Base-by-base conservation (phyloP, 108 stramenopile genomes). In the Cyclotella kingstonii region DNA sequence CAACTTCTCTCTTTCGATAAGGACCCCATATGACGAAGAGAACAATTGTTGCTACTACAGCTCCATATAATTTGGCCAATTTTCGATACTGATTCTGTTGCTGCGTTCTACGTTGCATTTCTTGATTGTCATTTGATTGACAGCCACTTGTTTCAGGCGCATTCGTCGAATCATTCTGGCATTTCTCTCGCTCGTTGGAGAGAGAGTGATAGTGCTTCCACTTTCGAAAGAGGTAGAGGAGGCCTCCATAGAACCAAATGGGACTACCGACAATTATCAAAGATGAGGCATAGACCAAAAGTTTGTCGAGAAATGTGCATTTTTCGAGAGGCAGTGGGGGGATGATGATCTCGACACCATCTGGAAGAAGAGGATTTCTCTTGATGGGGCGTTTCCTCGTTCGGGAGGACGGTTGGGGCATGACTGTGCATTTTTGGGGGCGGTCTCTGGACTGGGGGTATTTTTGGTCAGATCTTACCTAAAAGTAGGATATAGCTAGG, bases 1-100 rank as follows among this genome's bases (percentile, higher is more conserved):
- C 89, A 17, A 93, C 46, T 18, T 49, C 40, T 29, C 41, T 45
- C 26, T 41, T 47, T 42, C 87, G 84, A 77, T 93, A 89, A 1
- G 92, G 92, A 41, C 92, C 90, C 73, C 58, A 62, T 15, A 77
- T 60, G 17, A 70, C 66, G 5, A 70, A 4, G 12, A 66, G 22
- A 9, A 66, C 0, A 29, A 72, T 29, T 45, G 49, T 29, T 39
- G 58, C 51, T 5, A 77, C 26, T 5, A 70, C 64, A 17, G 55
- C 30, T n/a, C 56, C 65, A 51, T 65, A 77, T 52, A 30, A 40
- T 25, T 40, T 45, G 7, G 76, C 64, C 5, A 66, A 14, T n/a
- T 21, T 35, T 28, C 54, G 31, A 53, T 54, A 67, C 40, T 10
- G 29, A 48, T 28, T 30, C 31, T 41, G 44, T 39, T 43, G 67